phyloP scores from a whole-genome alignment of 176 grass and related monocot genomes.

The Metroxylon sagu region DNA sequence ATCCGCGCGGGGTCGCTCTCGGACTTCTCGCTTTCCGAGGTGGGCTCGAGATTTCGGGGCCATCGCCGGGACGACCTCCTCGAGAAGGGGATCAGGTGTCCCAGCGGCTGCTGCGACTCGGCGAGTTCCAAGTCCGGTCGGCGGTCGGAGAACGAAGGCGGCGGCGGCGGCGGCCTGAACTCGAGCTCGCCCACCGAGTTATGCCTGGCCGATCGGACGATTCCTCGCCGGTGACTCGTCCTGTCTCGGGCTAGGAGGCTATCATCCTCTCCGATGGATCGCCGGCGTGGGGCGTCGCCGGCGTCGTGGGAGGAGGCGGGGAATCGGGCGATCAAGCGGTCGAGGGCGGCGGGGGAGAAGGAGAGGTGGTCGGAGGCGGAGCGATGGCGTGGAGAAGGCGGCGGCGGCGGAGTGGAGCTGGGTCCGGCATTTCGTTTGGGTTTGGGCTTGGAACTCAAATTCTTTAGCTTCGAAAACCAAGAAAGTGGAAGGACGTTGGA shows the following conservation, averaged over 20 bases:
- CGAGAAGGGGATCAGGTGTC: constrained; percentile 21
- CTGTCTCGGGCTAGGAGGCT: neutral
- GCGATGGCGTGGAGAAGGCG: neutral
- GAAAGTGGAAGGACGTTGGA: constrained; percentile 7
- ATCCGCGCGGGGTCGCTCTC: neutral
- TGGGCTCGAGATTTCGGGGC: neutral
- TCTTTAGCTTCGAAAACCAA: constrained; percentile 4
- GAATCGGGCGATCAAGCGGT: constrained; percentile 4
- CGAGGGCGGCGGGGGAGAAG: neutral
- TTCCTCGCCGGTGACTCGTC: neutral
- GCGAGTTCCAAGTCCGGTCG: too few species aligned
- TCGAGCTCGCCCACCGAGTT: constrained; percentile 8
- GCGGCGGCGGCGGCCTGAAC: neutral
- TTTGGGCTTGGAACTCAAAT: neutral
- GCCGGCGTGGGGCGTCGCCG: neutral
- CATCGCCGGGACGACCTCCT: neutral
- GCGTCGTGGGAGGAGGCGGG: neutral
- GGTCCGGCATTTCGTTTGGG: neutral
- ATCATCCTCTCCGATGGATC: neutral
- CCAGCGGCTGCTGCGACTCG: neutral
- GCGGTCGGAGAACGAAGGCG: too few species aligned
- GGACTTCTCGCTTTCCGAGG: neutral
- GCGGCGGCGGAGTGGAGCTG: neutral
- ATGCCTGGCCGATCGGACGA: neutral
- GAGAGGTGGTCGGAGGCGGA: constrained; percentile 3